Base-by-base conservation (phyloP, 2,329 filamentous ascomycete species). In the Ascomycota sp. region DNA sequence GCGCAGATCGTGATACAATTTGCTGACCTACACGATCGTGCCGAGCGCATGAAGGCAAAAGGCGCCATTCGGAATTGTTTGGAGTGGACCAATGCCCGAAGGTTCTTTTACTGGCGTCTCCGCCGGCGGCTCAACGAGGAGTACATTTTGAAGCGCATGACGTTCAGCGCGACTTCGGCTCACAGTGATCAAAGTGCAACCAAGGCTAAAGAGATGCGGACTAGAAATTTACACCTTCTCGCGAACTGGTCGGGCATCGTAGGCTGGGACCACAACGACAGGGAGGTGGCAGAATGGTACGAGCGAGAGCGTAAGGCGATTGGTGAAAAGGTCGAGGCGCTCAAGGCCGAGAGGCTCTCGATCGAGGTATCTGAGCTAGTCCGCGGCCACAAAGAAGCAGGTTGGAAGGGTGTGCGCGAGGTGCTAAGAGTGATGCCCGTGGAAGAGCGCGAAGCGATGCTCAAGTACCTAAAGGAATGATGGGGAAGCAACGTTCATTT, bases 41-140 rank as follows among this genome's bases (percentile, higher is more conserved):
- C 89, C 26, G 89, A 85, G 35, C 82, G 89, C 57, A 98, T 98
- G 89, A 72, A 93, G 62, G 89, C 89, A 55, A 98, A 98, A 74
- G 78, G 83, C 37, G 75, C 78, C 33, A 93, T 98, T 45, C 82
- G 89, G 38, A 69, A 79, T 43, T 60, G 73, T 9, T 66, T 98
- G 25, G 69, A 76, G 46, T 95, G 86, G 89, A 65, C 70, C 51
- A 78, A 93, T 43, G 75, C 86, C 8, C 76, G 89, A 40, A 77
- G 86, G 48, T 95, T 89, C 80, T 95, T 98, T 67, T 98, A 95
- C 77, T 98, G 91, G 89, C 86, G 89, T 56, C 75, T 94, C 37
- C 85, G 91, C 55, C 79, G 89, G 51, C 74, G 89, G 58, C 67
- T 98, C 50, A 95, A 91, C 56, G 89, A 98, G 61, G 89, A 98